Evolutionary conservation across 1,139 yeast genomes (phyloP).

Genomic region (Saccharomyces hybrid): DNA sequence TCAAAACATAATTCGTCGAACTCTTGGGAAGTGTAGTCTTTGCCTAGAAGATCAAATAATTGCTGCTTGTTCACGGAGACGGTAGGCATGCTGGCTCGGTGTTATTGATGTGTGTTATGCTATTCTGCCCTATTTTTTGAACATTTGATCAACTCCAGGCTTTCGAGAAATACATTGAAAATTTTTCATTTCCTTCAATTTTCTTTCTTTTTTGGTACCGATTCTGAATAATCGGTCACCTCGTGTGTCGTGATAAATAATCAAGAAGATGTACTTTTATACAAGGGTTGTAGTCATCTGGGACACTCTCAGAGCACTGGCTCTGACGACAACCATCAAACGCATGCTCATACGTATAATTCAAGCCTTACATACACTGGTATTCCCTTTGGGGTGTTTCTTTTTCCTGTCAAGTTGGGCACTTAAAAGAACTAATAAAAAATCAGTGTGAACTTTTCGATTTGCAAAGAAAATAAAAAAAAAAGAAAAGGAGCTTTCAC

Average conservation of each 20-base stretch:
- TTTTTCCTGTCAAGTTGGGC: neutral
- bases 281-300: neutral
- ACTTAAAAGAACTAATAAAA: neutral
- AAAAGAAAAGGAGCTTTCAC: neutral
- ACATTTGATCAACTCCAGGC: neutral
- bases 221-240: neutral
- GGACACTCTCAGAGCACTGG: neutral
- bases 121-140: neutral
- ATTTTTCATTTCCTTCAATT: neutral
- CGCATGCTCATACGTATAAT: neutral
- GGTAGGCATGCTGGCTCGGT: conserved; percentile 66
- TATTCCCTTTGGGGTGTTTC: neutral
- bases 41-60: conserved; percentile 74
- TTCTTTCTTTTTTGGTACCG: neutral
- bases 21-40: conserved; percentile 76
- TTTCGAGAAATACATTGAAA: neutral
- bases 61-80: conserved; percentile 91
- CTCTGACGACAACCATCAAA: neutral
- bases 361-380: neutral
- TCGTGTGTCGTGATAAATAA: neutral
- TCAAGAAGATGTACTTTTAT: neutral
- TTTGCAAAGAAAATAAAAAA: neutral
- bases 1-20: conserved; percentile 96
- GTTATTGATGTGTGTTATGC: neutral
- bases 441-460: neutral